Base-by-base conservation (phyloP, 352 stramenopile species). In the Phytophthora sp. region DNA sequence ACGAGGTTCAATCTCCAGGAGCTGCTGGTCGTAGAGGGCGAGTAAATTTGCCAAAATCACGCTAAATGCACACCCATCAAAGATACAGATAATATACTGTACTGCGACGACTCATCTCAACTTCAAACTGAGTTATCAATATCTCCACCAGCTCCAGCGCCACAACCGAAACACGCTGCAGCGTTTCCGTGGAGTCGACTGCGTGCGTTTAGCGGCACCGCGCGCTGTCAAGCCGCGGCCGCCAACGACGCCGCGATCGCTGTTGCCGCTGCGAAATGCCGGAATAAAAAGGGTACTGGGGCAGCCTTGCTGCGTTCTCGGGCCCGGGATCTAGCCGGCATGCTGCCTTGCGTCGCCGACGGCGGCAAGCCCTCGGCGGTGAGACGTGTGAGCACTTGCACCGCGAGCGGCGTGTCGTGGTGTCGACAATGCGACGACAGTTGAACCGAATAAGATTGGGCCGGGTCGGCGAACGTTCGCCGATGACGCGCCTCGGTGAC, bases 1-100 rank as follows among this genome's bases (percentile, higher is more conserved):
- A 76, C 80, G 28, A 73, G 73, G 42, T 90, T 92, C 63, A 87
- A 92, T 53, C 71, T 92, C 18, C 81, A 92, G 56, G 76, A 88
- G 39, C 60, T 91, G 24, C 52, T 85, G 38, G 31, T 67, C 4
- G 76, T 89, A 4, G 74, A 79, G 9, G 54, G 56, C 6, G 62
- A 70, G 18, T 70, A 27, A 70, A 35, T 17, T 44, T 50, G 13
- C 11, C 28, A 32, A 32, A 32, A 32, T 32, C 6, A 6, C 28
- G 28, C 6, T 32, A 32, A 6, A 11, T 32, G 28, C 28, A 32
- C 28, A 32, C 28, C n/a, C n/a, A n/a, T n/a, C n/a, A n/a, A n/a
- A n/a, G n/a, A n/a, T n/a, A n/a, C n/a, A n/a, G n/a, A n/a, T n/a
- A n/a, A n/a, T n/a, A 21, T 41, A 15, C 31, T 37, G 13, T 31